These are phyloP conservation scores for Podospora fimiseda DNA, from an alignment of 495 filamentous ascomycete genomes.

Conservation along the genomic window DNA sequence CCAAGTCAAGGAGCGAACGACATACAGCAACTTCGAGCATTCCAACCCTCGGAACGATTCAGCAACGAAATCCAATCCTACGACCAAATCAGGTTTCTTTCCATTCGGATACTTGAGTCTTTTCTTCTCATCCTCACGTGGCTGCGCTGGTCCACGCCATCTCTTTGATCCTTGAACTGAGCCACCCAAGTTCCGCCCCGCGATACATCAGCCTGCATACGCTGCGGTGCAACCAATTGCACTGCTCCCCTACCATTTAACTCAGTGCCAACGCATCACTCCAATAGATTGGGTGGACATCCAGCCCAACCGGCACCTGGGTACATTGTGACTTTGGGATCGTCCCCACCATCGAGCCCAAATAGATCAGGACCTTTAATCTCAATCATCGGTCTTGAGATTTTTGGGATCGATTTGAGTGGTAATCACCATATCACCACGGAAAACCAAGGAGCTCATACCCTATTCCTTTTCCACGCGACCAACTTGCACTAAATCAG, in stretches of 20 bases:
- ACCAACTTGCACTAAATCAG: slow-evolving; percentile 8
- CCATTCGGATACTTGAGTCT: slow-evolving; percentile 12
- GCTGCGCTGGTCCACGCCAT: slow-evolving; percentile 29
- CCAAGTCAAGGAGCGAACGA: too few species aligned
- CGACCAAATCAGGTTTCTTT: slow-evolving; percentile 11
- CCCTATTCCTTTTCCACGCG: slow-evolving; percentile 15
- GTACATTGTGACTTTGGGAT: slow-evolving; percentile 39
- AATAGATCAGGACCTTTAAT: slow-evolving; percentile 21
- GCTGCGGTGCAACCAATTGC: slow-evolving; percentile 49
- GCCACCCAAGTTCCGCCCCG: slow-evolving; percentile 43
- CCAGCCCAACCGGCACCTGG: slow-evolving; percentile 42
- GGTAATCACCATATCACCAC: slow-evolving; percentile 14
- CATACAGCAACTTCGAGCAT: too few species aligned
- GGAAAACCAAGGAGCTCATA: slow-evolving; percentile 6
- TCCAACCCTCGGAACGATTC: too few species aligned
- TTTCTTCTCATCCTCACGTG: slow-evolving; percentile 36
- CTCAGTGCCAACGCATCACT: slow-evolving; percentile 54
- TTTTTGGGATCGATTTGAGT: slow-evolving; percentile 14
- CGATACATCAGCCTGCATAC: slow-evolving; percentile 54
- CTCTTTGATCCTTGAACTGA: slow-evolving; percentile 31
- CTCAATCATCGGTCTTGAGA: slow-evolving; percentile 22
- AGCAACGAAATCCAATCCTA: slow-evolving; percentile 12
- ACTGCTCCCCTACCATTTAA: slow-evolving; percentile 42
- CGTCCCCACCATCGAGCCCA: slow-evolving; percentile 39
- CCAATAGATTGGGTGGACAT: slow-evolving; percentile 51